Conservation (phyloP, 805 yeast species). For the Wickerhamiella bombiphila region DNA sequence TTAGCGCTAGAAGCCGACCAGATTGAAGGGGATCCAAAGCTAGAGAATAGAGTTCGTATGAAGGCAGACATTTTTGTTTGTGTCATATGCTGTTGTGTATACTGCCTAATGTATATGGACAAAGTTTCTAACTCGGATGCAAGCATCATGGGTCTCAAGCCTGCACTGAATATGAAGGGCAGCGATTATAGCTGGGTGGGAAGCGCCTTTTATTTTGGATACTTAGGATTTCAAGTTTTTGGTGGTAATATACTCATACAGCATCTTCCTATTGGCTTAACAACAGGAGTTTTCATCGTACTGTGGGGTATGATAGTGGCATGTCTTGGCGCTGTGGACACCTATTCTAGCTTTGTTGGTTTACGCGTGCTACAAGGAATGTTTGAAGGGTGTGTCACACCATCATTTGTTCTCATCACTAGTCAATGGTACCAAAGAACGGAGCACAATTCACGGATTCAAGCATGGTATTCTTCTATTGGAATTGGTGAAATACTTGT, state of each 20-base stretch:
- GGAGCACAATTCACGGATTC: conserved; percentile 33
- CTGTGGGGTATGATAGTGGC: conserved; percentile 36
- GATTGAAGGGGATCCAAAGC: no score
- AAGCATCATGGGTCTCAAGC: conserved; percentile 36
- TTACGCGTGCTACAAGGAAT: conserved; percentile 35
- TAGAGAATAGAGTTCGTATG: no score
- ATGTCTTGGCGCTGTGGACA: conserved; percentile 31
- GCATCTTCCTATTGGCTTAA: conserved; percentile 40
- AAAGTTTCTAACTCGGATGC: conserved; percentile 39
- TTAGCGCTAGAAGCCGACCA: no score
- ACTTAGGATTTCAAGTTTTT: conserved; percentile 34
- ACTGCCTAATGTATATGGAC: no score
- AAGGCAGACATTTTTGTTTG: no score
- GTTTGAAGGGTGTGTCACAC: conserved; percentile 39
- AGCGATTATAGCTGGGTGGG: conserved; percentile 35
- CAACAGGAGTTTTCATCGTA: conserved; percentile 29
- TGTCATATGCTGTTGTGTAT: no score
- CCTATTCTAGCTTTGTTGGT: conserved; percentile 32
- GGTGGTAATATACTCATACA: conserved; percentile 30
- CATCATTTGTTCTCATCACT: conserved; percentile 42
- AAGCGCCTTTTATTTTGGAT: conserved; percentile 52
- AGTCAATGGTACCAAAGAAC: conserved; percentile 40
- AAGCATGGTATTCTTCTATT: conserved; percentile 30
- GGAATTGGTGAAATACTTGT: conserved; percentile 30
- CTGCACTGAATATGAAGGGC: conserved; percentile 33